These are phyloP conservation scores for Neurospora sp. DNA, from an alignment of 495 filamentous ascomycete species.

Conservation along the genomic window DNA sequence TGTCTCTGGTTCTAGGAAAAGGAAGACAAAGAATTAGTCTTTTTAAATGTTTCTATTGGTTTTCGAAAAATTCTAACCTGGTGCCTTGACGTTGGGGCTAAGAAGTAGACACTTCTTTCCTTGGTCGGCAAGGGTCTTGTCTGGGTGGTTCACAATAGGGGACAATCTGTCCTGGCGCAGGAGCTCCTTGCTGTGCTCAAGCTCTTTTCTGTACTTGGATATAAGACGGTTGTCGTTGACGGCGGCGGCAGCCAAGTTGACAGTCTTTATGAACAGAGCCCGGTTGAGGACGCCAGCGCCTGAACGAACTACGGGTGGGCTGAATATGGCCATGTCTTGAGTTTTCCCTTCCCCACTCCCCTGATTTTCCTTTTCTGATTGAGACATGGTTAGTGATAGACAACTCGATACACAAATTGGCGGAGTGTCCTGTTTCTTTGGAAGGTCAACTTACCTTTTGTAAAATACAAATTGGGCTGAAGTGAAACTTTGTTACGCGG, in stretches of 20 bases:
- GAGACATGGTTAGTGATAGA: background rate
- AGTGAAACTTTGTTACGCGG: background rate
- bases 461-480: conserved; percentile 1
- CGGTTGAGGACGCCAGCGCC: conserved; percentile 63
- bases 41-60: background rate
- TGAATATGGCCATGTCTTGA: conserved; percentile 42
- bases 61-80: conserved; percentile 40
- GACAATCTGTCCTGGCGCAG: conserved; percentile 43
- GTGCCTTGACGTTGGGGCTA: conserved; percentile 52
- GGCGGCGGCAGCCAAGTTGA: conserved; percentile 69
- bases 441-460: background rate
- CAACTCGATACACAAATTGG: conserved; percentile 34
- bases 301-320: conserved; percentile 68
- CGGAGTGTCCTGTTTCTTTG: background rate
- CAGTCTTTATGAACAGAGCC: conserved; percentile 63
- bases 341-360: background rate
- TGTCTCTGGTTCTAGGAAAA: conserved; percentile 52
- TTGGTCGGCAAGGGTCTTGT: conserved; percentile 39
- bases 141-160: conserved; percentile 44
- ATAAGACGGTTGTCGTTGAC: conserved; percentile 65
- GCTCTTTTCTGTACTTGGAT: conserved; percentile 47
- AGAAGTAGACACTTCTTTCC: conserved; percentile 67
- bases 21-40: conserved; percentile 7
- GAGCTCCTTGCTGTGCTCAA: conserved; percentile 49
- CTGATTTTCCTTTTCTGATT: background rate